Evolutionary conservation across 805 yeast genomes (phyloP).

Genomic region (Cyberlindnera euphorbiae): DNA sequence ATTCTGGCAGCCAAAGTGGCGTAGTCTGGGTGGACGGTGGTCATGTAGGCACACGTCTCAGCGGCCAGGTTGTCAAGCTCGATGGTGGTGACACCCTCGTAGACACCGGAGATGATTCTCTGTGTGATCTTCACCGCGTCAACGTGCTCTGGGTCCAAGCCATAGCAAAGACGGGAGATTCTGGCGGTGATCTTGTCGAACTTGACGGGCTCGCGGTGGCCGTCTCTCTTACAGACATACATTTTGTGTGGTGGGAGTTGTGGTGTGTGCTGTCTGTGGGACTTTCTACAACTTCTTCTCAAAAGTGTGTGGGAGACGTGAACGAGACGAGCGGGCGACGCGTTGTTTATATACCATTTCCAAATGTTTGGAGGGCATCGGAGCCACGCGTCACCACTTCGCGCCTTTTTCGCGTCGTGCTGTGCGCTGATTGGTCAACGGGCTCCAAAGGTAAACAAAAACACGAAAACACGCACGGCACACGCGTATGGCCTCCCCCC

Average conservation of each 20-base stretch:
- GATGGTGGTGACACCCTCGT: constrained; percentile 92
- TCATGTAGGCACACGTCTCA: constrained; percentile 96
- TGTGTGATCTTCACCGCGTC: constrained; percentile 96
- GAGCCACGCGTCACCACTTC: too few relatives aligned
- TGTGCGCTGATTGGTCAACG: too few relatives aligned
- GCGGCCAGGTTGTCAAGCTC: constrained; percentile 38
- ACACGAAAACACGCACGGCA: constrained; percentile 5
- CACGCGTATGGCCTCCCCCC: too few relatives aligned
- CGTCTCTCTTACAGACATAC: constrained; percentile 90
- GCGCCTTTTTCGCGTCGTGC: too few relatives aligned
- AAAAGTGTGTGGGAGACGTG: not conserved
- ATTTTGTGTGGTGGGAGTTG: constrained; percentile 30
- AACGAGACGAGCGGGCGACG: constrained; percentile 3
- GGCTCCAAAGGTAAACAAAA: not conserved
- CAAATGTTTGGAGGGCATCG: too few relatives aligned
- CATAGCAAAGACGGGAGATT: constrained; percentile 90
- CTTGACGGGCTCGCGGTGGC: constrained; percentile 89
- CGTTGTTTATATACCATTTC: constrained; percentile 13
- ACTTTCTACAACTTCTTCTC: too few relatives aligned
- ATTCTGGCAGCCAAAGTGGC: constrained; percentile 93
- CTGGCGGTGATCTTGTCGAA: constrained; percentile 96
- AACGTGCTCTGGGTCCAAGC: constrained; percentile 84
- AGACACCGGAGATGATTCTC: constrained; percentile 91
- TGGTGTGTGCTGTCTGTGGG: too few relatives aligned
- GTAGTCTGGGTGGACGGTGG: constrained; percentile 95